Conservation (phyloP, 495 filamentous ascomycete genomes). For the Aspergillus incahuasiensis region DNA sequence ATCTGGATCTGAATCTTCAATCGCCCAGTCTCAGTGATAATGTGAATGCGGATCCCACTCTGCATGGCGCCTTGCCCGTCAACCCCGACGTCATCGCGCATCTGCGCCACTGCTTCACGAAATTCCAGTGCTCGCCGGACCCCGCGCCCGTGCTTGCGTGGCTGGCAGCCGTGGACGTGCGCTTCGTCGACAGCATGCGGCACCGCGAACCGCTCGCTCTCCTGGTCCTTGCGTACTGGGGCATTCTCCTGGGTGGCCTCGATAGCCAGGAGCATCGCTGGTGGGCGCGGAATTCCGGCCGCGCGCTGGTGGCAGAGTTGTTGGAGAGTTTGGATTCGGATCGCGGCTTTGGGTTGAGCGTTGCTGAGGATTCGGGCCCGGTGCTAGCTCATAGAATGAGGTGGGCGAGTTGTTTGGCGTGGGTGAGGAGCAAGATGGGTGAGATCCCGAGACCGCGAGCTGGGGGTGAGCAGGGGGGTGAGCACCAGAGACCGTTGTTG, state of each 20-base stretch:
- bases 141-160: neutral
- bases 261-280: neutral
- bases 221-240: neutral
- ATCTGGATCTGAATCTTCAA: no score
- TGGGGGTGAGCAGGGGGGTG: no score
- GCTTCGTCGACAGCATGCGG: neutral
- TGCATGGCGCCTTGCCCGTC: no score
- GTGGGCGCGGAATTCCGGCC: neutral
- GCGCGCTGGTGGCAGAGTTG: neutral
- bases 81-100: neutral
- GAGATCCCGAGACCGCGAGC: no score
- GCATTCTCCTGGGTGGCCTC: neutral
- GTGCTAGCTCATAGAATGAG: neutral
- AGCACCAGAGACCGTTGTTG: no score
- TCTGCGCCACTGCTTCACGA: neutral
- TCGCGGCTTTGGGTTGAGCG: no score
- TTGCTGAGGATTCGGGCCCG: no score
- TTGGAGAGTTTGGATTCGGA: neutral
- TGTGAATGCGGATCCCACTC: no score
- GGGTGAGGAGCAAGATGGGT: no score
- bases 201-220: neutral
- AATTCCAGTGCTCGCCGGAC: neutral
- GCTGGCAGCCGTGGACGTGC: neutral
- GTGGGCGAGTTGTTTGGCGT: no score
- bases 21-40: no score